Percentiles rank a stretch among this genome's conserved stretches.
These are phyloP conservation scores for Malus domestica DNA, from an alignment of 306 rosid genomes.

Conservation along the genomic window DNA sequence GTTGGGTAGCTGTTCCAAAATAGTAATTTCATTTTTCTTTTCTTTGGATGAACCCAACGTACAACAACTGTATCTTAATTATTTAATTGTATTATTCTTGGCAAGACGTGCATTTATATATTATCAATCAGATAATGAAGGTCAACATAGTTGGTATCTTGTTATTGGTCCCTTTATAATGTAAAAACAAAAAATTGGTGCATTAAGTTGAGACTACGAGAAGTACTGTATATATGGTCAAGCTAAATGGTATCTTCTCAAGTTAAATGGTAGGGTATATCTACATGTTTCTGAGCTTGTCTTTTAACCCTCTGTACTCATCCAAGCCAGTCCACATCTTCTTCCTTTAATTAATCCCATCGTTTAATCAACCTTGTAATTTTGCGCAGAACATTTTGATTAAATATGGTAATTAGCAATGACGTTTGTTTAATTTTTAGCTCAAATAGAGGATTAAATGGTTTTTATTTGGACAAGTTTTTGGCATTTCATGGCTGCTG, in stretches of 20 bases:
- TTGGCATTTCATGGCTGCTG: slow-evolving; percentile 11
- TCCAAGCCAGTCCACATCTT: background rate
- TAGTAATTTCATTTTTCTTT: background rate
- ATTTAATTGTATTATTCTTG: background rate
- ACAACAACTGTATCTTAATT: background rate
- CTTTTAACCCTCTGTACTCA: background rate
- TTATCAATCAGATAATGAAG: background rate
- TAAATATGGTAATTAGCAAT: background rate
- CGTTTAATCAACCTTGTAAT: background rate
- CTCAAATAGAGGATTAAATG: background rate
- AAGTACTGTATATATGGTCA: background rate
- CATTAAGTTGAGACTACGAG: background rate
- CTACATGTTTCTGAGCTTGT: background rate
- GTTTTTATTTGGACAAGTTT: background rate
- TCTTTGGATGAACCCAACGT: background rate
- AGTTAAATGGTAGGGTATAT: background rate
- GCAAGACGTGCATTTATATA: background rate
- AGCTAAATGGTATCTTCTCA: background rate
- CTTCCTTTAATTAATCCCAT: background rate
- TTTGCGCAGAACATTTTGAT: background rate
- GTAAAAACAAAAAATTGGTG: background rate
- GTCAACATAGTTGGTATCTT: background rate
- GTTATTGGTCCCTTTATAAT: background rate
- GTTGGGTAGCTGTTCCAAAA: background rate
- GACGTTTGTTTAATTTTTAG: background rate